Base-by-base conservation (phyloP, 495 filamentous ascomycete species). In the Neurospora sp. region DNA sequence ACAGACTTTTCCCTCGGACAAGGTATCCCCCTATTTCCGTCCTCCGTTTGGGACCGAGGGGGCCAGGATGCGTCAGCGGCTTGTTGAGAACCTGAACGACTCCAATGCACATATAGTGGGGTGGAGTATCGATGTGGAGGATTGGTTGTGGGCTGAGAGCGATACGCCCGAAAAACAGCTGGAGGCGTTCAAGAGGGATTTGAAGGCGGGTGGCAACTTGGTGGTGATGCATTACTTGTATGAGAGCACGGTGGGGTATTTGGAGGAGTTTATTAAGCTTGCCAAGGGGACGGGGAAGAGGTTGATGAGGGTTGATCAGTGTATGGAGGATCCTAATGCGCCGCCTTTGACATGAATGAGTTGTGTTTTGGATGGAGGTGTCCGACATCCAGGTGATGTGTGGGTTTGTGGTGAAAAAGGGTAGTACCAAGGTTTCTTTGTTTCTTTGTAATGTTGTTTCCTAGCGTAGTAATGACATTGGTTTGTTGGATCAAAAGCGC, bases 301-400 rank as follows among this genome's bases (percentile, higher is more conserved):
- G 72, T 79, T 94, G 71, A 93, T 94, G 92, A 84, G 92, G 22
- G 88, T 94, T 68, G 92, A 94, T 78, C 91, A 93, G 83, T 94
- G 92, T 78, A 79, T 94, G 85, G 86, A 88, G 83, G 92, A 93
- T 81, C 89, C 88, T 7, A 82, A 86, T 69, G 90, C 89, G 69
- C 91, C 91, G 22, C 82, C 89, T 20, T 73, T 92, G 76, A n/a
- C n/a, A n/a, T n/a, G n/a, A n/a, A n/a, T n/a, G n/a, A n/a, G n/a
- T n/a, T n/a, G n/a, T n/a, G n/a, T n/a, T n/a, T n/a, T n/a, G 42
- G 42, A n/a, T 44, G 42, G 41, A 31, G 27, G 27, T 31, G n/a
- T n/a, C n/a, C n/a, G n/a, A n/a, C n/a, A n/a, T n/a, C n/a, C n/a
- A n/a, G n/a, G n/a, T n/a, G n/a, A n/a, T n/a, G n/a, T n/a, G n/a